phyloP scores from a whole-genome alignment of 148 eudicot species.

The Rheum nobile region DNA sequence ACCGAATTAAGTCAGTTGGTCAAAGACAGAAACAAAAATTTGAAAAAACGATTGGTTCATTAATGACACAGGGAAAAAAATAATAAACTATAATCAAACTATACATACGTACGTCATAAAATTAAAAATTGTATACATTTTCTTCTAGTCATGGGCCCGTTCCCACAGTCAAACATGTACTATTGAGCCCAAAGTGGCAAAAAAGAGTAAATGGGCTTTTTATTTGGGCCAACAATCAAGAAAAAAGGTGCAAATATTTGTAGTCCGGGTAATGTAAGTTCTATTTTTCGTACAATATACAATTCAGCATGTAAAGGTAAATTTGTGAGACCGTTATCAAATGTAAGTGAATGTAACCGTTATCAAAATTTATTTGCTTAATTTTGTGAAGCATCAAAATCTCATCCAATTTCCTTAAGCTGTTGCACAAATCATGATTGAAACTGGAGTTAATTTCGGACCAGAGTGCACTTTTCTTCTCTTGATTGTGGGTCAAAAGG shows the following conservation, averaged over 20 bases:
- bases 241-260: not conserved
- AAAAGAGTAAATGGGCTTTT: not conserved
- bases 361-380: not conserved
- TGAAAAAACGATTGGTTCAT: too few species aligned
- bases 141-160: not conserved
- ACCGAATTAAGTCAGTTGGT: too few species aligned
- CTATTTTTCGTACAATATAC: too few species aligned
- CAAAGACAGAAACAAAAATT: too few species aligned
- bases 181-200: not conserved
- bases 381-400: too few species aligned
- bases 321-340: too few species aligned
- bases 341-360: not conserved
- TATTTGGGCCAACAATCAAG: not conserved
- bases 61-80: too few species aligned
- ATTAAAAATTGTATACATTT: too few species aligned
- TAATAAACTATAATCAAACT: too few species aligned
- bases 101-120: not conserved
- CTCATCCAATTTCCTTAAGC: too few species aligned
- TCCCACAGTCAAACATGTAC: not conserved
- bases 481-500: not conserved
- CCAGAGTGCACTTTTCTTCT: not conserved
- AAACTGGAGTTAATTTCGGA: not conserved
- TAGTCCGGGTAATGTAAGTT: too few species aligned
- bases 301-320: too few species aligned
- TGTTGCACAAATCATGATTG: not conserved